A percentile compares a stretch with the other conserved stretches of the same genome.
phyloP scores from a whole-genome alignment of 2,329 filamentous ascomycete species.

The Stemphylium lycopersici region DNA sequence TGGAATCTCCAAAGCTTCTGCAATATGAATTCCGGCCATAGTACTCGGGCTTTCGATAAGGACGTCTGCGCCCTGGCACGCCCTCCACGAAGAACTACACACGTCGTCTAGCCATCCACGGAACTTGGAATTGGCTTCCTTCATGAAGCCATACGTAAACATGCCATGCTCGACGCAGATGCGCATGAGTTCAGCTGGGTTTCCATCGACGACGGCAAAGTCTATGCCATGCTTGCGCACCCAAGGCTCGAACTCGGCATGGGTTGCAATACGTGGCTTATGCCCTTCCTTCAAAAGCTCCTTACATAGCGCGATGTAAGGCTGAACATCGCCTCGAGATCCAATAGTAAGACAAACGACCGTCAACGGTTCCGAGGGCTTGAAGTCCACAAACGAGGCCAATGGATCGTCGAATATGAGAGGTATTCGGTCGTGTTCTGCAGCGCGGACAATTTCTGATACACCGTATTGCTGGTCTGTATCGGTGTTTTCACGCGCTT shows the following conservation, averaged over 20 bases:
- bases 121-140: slow-evolving; percentile 76
- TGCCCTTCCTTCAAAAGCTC: slow-evolving; percentile 88
- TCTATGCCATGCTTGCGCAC: slow-evolving; percentile 92
- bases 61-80: slow-evolving; percentile 85
- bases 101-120: slow-evolving; percentile 94
- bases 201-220: slow-evolving; percentile 85
- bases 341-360: slow-evolving; percentile 97
- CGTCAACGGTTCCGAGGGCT: slow-evolving; percentile 76
- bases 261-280: slow-evolving; percentile 84
- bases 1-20: slow-evolving; percentile 87
- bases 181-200: slow-evolving; percentile 92
- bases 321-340: slow-evolving; percentile 93
- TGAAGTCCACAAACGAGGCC: slow-evolving; percentile 89
- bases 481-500: slow-evolving; percentile 64
- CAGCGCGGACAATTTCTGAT: slow-evolving; percentile 38
- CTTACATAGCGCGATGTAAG: slow-evolving; percentile 96
- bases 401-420: slow-evolving; percentile 89
- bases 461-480: slow-evolving; percentile 25
- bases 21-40: slow-evolving; percentile 98
- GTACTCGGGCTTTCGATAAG: slow-evolving; percentile 95
- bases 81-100: slow-evolving; percentile 78
- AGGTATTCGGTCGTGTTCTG: slow-evolving; percentile 65
- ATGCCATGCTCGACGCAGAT: slow-evolving; percentile 97
- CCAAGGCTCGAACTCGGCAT: slow-evolving; percentile 88
- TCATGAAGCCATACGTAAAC: slow-evolving; percentile 90